Evolutionary conservation across 768 basidiomycete genomes (phyloP).

Genomic region (Lentinula detonsa): DNA sequence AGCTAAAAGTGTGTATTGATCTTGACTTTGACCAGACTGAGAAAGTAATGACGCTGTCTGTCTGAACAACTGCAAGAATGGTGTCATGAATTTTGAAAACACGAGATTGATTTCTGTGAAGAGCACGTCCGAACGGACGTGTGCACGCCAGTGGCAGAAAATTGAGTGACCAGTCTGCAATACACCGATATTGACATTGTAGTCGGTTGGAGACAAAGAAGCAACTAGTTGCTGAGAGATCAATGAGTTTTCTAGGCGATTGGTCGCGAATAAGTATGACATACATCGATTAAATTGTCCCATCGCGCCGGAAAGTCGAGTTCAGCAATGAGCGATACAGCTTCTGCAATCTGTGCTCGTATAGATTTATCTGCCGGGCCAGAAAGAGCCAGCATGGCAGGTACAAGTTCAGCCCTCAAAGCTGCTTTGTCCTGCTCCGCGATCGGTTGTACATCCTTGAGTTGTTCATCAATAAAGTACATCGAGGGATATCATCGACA

Average conservation of each 20-base stretch:
- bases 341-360: slow-evolving; percentile 86
- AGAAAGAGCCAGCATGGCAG: slow-evolving; percentile 87
- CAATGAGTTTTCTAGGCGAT: not conserved
- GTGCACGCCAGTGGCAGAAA: slow-evolving; percentile 89
- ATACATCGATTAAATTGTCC: slow-evolving; percentile 85
- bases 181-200: slow-evolving; percentile 83
- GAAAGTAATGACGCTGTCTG: slow-evolving; percentile 52
- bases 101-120: slow-evolving; percentile 92
- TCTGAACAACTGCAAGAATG: slow-evolving; percentile 82
- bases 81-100: slow-evolving; percentile 71
- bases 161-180: slow-evolving; percentile 95
- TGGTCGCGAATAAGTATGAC: slow-evolving; percentile 18
- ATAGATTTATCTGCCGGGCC: slow-evolving; percentile 64
- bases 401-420: slow-evolving; percentile 74
- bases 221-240: slow-evolving; percentile 73
- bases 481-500: not conserved
- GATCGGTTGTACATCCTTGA: slow-evolving; percentile 73
- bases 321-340: slow-evolving; percentile 86
- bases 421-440: slow-evolving; percentile 63
- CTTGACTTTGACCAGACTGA: slow-evolving; percentile 26
- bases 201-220: slow-evolving; percentile 76
- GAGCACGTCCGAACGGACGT: slow-evolving; percentile 80
- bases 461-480: slow-evolving; percentile 7
- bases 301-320: slow-evolving; percentile 89
- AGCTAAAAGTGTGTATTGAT: slow-evolving; percentile 48